Evolutionary conservation across 108 stramenopile species (phyloP), one percentile per base, ranked within the genome.

Genomic region (Craspedostauros australis): DNA sequence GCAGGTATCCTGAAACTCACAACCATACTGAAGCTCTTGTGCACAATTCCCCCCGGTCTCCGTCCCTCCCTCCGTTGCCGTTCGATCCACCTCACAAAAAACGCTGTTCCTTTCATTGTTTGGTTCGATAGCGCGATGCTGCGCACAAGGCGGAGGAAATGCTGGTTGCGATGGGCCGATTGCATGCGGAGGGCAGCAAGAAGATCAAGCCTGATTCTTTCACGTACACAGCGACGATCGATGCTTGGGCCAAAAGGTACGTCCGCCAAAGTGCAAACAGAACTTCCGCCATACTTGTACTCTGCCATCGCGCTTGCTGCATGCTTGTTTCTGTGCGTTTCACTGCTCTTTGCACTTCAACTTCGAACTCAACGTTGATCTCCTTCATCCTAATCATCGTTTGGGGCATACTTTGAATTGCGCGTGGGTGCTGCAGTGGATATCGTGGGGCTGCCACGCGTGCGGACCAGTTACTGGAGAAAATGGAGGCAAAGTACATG

Each of bases 61-160:
- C n/a, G n/a, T n/a, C n/a, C n/a, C n/a, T n/a, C n/a, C n/a, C n/a
- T n/a, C n/a, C n/a, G n/a, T n/a, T n/a, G n/a, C n/a, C n/a, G n/a
- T n/a, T n/a, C n/a, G n/a, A n/a, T n/a, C n/a, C n/a, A n/a, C n/a
- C n/a, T n/a, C n/a, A n/a, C n/a, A n/a, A n/a, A n/a, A n/a, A n/a
- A n/a, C n/a, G n/a, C n/a, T n/a, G n/a, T 28, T 32, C 29, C 25
- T 5, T 30, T 31, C n/a, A 14, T n/a, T 37, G 14, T n/a, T 37
- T n/a, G 14, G 1, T 37, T n/a, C n/a, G n/a, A 37, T n/a, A 76
- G 24, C 70, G 30, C 15, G 84, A 85, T 54, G 84, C 84, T 7
- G 90, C 86, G 1, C 74, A 79, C 11, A 87, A 88, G 58, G 90
- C 90, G 2, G 86, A 88, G 53, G 90, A 85, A 61, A 85, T 91